Evolutionary conservation across 176 grass and related monocot species (phyloP).

Genomic region (Aechmea fasciata): DNA sequence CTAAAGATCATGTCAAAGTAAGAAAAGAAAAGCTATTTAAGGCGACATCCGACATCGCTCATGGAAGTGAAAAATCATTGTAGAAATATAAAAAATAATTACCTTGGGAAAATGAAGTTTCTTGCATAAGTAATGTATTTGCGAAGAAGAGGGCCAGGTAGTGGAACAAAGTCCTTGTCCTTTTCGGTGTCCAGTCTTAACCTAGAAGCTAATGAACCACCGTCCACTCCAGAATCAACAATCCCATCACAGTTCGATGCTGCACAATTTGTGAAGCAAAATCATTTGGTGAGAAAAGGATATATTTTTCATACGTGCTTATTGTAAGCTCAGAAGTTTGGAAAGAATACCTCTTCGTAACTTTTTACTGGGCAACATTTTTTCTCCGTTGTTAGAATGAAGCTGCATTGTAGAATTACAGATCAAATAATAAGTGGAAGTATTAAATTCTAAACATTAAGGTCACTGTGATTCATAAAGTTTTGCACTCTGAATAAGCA

Average conservation of each 20-base stretch:
- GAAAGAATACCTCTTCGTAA: slow-evolving; percentile 43
- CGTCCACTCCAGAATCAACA: slow-evolving; percentile 15
- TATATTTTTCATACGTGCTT: slow-evolving; percentile 18
- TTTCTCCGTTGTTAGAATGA: slow-evolving; percentile 36
- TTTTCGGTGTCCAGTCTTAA: slow-evolving; percentile 60
- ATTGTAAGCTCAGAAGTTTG: neutral
- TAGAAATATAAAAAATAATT: slow-evolving; percentile 14
- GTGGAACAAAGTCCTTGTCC: slow-evolving; percentile 58
- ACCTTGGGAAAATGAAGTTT: slow-evolving; percentile 55
- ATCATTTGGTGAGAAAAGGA: slow-evolving; percentile 5
- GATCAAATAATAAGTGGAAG: neutral
- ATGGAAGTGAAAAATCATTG: neutral
- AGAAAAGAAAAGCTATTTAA: slow-evolving; percentile 1
- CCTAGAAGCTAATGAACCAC: slow-evolving; percentile 41
- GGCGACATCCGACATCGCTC: neutral
- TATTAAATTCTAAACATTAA: neutral
- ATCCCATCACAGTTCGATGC: slow-evolving; percentile 15
- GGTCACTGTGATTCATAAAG: too few relatives aligned
- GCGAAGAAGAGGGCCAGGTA: slow-evolving; percentile 50
- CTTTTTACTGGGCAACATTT: slow-evolving; percentile 40
- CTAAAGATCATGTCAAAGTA: slow-evolving; percentile 25
- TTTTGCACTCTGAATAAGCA: neutral
- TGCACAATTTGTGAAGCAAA: slow-evolving; percentile 28
- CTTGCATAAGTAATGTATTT: slow-evolving; percentile 92
- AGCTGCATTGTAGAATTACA: slow-evolving; percentile 33